Evolutionary conservation across 345 rosid genomes (phyloP).

Genomic region (Geranium brycei): DNA sequence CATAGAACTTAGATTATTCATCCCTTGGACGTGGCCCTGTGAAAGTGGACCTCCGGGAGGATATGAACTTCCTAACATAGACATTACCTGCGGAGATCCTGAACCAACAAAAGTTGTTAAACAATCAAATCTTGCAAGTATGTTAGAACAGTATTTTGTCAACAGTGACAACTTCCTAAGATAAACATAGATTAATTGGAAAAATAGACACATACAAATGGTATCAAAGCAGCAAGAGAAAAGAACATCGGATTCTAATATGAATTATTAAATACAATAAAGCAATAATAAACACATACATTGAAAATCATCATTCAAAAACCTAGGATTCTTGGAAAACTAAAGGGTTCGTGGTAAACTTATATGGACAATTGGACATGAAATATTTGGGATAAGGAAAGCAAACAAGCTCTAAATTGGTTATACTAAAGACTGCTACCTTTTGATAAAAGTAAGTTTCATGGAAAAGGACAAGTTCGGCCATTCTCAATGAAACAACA

Average conservation of each 20-base stretch:
- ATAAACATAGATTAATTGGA: not conserved
- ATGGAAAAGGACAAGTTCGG: not conserved
- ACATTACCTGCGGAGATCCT: conserved; percentile 91
- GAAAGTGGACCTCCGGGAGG: conserved; percentile 71
- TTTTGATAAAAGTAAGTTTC: not conserved
- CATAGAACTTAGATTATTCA: conserved; percentile 76
- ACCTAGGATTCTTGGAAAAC: not conserved
- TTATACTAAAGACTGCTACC: not conserved
- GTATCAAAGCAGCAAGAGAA: not conserved
- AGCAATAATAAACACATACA: not conserved
- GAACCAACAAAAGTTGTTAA: conserved; percentile 16
- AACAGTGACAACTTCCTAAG: not conserved
- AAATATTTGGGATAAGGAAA: too few relatives aligned
- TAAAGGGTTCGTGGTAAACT: not conserved
- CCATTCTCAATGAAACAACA: not conserved
- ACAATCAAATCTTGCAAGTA: not conserved
- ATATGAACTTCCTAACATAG: conserved; percentile 71
- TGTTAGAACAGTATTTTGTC: not conserved
- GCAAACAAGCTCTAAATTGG: too few relatives aligned
- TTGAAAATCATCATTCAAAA: too few relatives aligned
- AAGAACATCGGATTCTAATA: not conserved
- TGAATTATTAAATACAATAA: not conserved
- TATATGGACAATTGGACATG: not conserved
- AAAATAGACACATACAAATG: not conserved
- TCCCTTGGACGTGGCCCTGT: conserved; percentile 73